A percentile compares a stretch with the other conserved stretches of the same genome.
phyloP scores from a whole-genome alignment of 164 flowering plant genomes.

The Macadamia tetraphylla region DNA sequence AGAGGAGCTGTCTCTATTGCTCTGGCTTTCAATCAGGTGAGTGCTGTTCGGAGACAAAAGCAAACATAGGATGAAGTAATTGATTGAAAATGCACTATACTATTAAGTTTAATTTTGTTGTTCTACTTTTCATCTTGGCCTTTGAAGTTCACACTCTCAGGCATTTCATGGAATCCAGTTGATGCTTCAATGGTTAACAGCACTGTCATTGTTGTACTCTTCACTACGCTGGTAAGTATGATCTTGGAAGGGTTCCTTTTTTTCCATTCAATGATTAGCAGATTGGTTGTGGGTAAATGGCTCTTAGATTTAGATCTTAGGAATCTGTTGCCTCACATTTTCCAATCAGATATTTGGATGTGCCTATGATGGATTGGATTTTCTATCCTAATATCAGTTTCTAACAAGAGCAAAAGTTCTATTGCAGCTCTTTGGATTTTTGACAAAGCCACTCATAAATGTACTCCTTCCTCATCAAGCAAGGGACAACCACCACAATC shows the following conservation, averaged over 20 bases:
- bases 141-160: constrained; percentile 65
- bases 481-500: constrained; percentile 2
- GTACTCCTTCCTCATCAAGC: constrained; percentile 40
- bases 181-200: constrained; percentile 69
- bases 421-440: constrained; percentile 68
- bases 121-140: background rate
- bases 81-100: background rate
- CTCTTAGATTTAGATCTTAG: too few species aligned
- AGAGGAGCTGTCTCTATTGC: constrained; percentile 98
- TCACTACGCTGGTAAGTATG: constrained; percentile 63
- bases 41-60: too few species aligned
- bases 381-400: background rate
- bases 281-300: too few species aligned
- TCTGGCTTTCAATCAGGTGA: constrained; percentile 80
- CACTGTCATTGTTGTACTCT: constrained; percentile 72
- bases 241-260: too few species aligned
- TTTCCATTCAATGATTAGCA: too few species aligned
- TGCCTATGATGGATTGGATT: background rate
- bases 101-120: background rate
- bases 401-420: background rate
- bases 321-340: too few species aligned
- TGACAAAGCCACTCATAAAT: constrained; percentile 65
- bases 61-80: background rate
- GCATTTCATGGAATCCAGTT: constrained; percentile 51
- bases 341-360: too few species aligned